Base-by-base conservation (phyloP, 352 stramenopile species). In the Peronospora farinosa region DNA sequence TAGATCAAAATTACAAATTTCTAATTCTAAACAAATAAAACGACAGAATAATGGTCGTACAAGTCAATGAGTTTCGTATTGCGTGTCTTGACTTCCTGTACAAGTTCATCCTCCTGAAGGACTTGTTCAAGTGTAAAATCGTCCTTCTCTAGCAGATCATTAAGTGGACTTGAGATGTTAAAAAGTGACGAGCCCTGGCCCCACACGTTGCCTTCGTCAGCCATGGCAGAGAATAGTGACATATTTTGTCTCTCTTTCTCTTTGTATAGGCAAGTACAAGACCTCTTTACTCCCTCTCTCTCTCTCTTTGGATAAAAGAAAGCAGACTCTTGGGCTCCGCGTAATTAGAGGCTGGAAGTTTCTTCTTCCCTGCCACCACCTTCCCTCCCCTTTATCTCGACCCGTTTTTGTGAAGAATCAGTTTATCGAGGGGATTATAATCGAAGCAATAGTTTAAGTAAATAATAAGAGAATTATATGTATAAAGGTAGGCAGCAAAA, bases 41-140 rank as follows among this genome's bases (percentile, higher is more conserved):
- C 13, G 15, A 40, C 13, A 49, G 32, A 33, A 9, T 40, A 31
- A 17, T 19, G 16, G 37, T 2, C 21, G 39, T 85, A 94, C 87
- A 97, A 98, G 51, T 97, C 83, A 40, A 98, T 72, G 12, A 98
- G 73, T 57, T 96, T 91, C 10, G 86, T 84, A 71, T 98, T 97
- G 57, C 95, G 78, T 11, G 91, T 95, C 64, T 97, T 96, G 54
- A 98, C 81, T 66, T 98, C 96, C 69, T 98, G 96, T 33, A 98
- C 81, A 13, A 98, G 72, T 57, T 98, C 96, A 70, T 98, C 96
- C 70, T 98, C 89, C 37, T 92, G 72, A 7, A 98, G 74, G 31
- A 98, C 69, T 49, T 98, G 78, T 54, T 97, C 78, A 10, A 98
- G 69, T 17, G 90, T 97, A 58, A 96, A 98, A 40, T 84, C 66